Base-by-base conservation (phyloP, 306 rosid species). In the Alnus glutinosa region DNA sequence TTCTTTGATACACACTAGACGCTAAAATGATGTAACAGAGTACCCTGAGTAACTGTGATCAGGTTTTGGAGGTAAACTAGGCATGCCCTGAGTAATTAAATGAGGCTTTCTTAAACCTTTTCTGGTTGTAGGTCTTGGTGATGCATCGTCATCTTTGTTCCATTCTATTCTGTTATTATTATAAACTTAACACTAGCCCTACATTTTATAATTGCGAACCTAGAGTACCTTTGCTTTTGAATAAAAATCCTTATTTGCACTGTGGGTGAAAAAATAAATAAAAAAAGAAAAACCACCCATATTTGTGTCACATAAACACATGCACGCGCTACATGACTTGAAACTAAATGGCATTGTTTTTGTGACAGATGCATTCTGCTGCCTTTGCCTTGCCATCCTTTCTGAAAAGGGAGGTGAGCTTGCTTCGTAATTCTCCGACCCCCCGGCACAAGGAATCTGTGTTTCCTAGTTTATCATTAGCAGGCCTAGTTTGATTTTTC, bases 381-480 rank as follows among this genome's bases (percentile, higher is more conserved):
- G 98, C 98, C 70, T 91, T 92, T 87, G 93, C 92, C 19, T 83
- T 93, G 89, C 98, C 98, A 49, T 15, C 89, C 55, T 91, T 93
- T 79, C 69, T 93, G 85, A 91, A 81, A 86, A 88, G 87, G 87
- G 98, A 91, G 83, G 89, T 89, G 83, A 83, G 86, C 48, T 77
- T 73, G 46, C 83, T 85, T 62, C 67, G 78, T 4, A 86, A 78
- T 55, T 64, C 79, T 68, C 59, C 19, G n/a, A 32, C 50, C 74
- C 50, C 74, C 71, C 30, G 4, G 63, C 69, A 50, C 52, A 58
- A 46, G 11, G 34, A 64, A 70, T 61, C 39, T 28, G 61, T 18
- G 39, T 52, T 55, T 73, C 63, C 19, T 78, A 74, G 83, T 48
- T 46, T 44, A 52, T 36, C 58, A 4, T 71, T 55, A 47, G 75